phyloP scores from a whole-genome alignment of 2,329 filamentous ascomycete genomes.

The Colletotrichum ledebouriae region DNA sequence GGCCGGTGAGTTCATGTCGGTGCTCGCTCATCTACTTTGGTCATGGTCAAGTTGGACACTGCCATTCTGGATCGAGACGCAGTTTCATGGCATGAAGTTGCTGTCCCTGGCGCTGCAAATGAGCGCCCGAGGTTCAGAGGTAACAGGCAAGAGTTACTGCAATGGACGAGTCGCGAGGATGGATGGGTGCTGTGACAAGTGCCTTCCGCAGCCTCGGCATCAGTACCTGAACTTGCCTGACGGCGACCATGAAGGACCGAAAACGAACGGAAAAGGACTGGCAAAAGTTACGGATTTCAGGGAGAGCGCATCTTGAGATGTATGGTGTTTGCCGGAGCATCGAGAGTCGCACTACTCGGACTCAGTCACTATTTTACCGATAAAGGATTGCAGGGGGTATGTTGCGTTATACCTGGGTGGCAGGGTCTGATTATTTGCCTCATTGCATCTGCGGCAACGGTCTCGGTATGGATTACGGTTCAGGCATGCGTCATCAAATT shows the following conservation, averaged over 20 bases:
- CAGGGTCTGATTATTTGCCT: slow-evolving; percentile 39
- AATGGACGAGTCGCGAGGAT: slow-evolving; percentile 15
- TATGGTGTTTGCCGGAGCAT: slow-evolving; percentile 10
- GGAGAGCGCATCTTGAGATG: slow-evolving; percentile 7
- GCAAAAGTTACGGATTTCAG: slow-evolving; percentile 15
- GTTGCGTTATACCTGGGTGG: slow-evolving; percentile 33
- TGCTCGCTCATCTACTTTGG: slow-evolving; percentile 10
- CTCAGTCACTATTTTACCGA: slow-evolving; percentile 26
- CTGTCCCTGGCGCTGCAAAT: neutral
- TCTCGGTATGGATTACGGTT: slow-evolving; percentile 40
- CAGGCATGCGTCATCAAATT: slow-evolving; percentile 37
- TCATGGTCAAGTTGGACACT: slow-evolving; percentile 34
- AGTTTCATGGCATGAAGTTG: neutral
- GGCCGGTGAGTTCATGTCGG: neutral
- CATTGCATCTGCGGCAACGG: slow-evolving; percentile 42
- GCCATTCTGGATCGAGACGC: slow-evolving; percentile 35
- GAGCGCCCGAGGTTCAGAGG: neutral
- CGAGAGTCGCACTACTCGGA: slow-evolving; percentile 18
- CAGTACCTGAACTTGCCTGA: slow-evolving; percentile 1
- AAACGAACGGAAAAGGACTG: neutral
- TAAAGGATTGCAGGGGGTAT: slow-evolving; percentile 22
- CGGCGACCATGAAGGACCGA: neutral
- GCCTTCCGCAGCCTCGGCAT: slow-evolving; percentile 20
- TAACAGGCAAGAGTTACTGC: neutral
- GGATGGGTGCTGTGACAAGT: slow-evolving; percentile 25